Base-by-base conservation (phyloP, 2,329 filamentous ascomycete genomes). In the Ophiostoma novo-ulmi region DNA sequence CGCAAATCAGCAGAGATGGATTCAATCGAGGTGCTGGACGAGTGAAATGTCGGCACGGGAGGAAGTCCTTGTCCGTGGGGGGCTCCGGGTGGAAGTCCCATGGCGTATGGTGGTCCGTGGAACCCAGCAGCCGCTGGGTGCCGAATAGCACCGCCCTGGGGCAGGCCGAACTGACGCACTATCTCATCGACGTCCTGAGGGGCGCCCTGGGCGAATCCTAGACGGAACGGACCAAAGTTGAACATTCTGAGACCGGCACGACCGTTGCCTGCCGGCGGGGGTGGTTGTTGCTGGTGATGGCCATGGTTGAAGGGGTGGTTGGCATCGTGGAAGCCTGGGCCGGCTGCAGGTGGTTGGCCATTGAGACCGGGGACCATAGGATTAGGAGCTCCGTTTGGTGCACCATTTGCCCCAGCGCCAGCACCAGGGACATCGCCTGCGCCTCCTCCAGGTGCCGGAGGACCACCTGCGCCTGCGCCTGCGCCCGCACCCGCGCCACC, bases 131-230 rank as follows among this genome's bases (percentile, higher is more conserved):
- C 26, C 31, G 58, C 58, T 36, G 58, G 58, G 35, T 64, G 61
- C 7, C 63, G 35, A 36, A 36, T 36, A 3, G 63, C 36, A 11
- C 63, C 63, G 3, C 36, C 35, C 2, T 38, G 63, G 10, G 63
- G 63, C 20, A 65, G 11, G 1, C 63, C 87, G 74, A 91, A 82
- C 72, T 87, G 87, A 72, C 89, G 87, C 5, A 87, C 88, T 74
- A 92, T 81, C 73, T 92, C 89, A 70, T 88, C 85, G 44, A 92
- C 84, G 71, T 92, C 87, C 26, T 85, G 81, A 4, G 77, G 82
- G 79, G 79, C 89, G 78, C 79, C 90, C 82, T 91, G 89, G n/a
- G 89, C 91, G 75, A 94, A 91, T 0, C 90, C 91, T 31, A 95
- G 81, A 38, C 91, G 84, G 41, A 95, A 81, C 1, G 92, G 92